Evolutionary conservation across 164 flowering plant genomes (phyloP).

Genomic region (Berberis thunbergii): DNA sequence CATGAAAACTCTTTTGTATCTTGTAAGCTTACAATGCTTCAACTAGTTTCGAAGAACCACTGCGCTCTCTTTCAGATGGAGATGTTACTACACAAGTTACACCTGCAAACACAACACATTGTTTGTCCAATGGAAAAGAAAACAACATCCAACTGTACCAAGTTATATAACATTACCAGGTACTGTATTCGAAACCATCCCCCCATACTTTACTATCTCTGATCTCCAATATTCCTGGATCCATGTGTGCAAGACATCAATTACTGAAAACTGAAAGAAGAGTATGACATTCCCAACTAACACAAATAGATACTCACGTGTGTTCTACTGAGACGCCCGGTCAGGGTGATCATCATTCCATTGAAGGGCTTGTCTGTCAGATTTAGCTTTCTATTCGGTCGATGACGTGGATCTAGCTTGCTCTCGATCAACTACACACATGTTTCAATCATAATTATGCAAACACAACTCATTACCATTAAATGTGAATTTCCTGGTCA

Average conservation of each 20-base stretch:
- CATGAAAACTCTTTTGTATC: background rate
- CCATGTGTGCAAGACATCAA: no score
- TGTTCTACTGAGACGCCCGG: constrained; percentile 62
- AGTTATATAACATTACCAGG: constrained; percentile 7
- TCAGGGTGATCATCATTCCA: constrained; percentile 50
- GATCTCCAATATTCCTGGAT: constrained; percentile 54
- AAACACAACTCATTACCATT: background rate
- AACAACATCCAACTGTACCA: no score
- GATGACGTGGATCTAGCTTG: constrained; percentile 31
- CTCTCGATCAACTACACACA: constrained; percentile 38
- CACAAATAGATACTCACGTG: constrained; percentile 32
- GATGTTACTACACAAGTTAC: constrained; percentile 57
- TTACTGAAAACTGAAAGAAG: no score
- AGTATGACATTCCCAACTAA: no score
- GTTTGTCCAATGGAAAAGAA: no score
- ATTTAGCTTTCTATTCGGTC: constrained; percentile 24
- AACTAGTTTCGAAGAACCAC: constrained; percentile 56
- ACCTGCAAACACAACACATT: constrained; percentile 6
- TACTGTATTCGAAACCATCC: constrained; percentile 47
- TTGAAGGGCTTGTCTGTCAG: constrained; percentile 38
- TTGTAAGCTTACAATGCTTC: constrained; percentile 66
- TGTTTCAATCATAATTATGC: background rate
- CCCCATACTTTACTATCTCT: constrained; percentile 64
- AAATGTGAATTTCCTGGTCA: background rate
- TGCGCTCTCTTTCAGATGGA: constrained; percentile 59